Evolutionary conservation across 768 basidiomycete species (phyloP).

Genomic region (Austroboletus eburneus): DNA sequence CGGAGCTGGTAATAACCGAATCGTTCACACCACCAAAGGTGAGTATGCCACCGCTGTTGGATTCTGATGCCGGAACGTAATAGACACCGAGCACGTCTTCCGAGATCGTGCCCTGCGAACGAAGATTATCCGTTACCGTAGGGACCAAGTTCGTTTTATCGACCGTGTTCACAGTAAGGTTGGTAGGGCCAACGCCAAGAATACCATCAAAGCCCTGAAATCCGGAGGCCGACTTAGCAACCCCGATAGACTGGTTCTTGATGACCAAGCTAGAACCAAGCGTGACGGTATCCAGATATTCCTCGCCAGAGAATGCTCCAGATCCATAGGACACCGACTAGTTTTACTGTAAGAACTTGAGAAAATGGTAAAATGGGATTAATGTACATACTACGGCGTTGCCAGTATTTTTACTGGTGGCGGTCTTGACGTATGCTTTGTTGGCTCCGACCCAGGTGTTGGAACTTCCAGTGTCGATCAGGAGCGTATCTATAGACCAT

Average conservation of each 20-base stretch:
- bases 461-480: slow-evolving; percentile 29
- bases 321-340: background rate
- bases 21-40: too few species aligned
- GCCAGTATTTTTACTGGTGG: slow-evolving; percentile 15
- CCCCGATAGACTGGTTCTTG: background rate
- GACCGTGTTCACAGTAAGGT: background rate
- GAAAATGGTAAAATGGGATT: background rate
- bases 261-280: background rate
- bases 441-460: slow-evolving; percentile 28
- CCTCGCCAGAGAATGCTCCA: background rate
- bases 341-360: too few species aligned
- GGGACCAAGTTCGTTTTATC: background rate
- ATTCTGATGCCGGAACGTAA: background rate
- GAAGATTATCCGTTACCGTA: background rate
- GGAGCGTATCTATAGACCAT: slow-evolving; percentile 16
- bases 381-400: background rate
- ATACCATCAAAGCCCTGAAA: background rate
- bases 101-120: background rate
- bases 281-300: background rate
- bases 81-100: background rate
- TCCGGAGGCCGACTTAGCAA: background rate
- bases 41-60: too few species aligned
- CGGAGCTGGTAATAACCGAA: too few species aligned
- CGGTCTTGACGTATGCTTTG: slow-evolving; percentile 8
- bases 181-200: background rate